These are phyloP conservation scores for Marchantia paleacea DNA, from an alignment of 225 moss, liverwort and hornwort species.

Conservation along the genomic window DNA sequence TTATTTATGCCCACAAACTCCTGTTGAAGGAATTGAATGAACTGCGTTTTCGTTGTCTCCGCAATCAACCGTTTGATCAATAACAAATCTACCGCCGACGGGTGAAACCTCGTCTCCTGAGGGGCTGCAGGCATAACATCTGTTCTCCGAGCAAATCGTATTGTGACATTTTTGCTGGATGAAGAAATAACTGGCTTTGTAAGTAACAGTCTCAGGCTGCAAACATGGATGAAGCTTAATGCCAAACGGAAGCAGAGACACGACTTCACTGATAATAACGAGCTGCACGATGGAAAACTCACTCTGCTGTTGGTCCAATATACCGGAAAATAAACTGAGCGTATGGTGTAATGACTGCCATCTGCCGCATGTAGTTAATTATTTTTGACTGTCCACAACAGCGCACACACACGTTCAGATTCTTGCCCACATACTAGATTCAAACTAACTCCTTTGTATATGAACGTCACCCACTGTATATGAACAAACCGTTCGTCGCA, in stretches of 20 bases:
- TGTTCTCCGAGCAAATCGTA: slow-evolving; percentile 88
- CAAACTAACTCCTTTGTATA: background rate
- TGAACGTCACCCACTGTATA: background rate
- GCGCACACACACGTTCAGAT: background rate
- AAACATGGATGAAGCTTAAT: slow-evolving; percentile 1
- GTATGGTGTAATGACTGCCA: slow-evolving; percentile 97
- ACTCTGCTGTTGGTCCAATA: slow-evolving; percentile 87
- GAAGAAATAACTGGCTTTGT: slow-evolving; percentile 8
- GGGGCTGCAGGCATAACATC: slow-evolving; percentile 95
- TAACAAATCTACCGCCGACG: slow-evolving; percentile 93
- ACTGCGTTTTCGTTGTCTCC: slow-evolving; percentile 65
- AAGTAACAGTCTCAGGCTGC: background rate
- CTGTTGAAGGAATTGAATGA: slow-evolving; percentile 81
- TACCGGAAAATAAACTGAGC: slow-evolving; percentile 87
- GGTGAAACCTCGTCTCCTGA: slow-evolving; percentile 85
- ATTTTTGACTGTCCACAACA: slow-evolving; percentile 73
- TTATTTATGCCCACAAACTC: slow-evolving; percentile 90
- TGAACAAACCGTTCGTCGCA: background rate
- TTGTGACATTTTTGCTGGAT: slow-evolving; percentile 88
- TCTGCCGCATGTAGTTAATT: slow-evolving; percentile 95
- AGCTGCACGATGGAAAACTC: slow-evolving; percentile 36
- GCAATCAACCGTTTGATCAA: slow-evolving; percentile 85
- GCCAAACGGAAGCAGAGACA: background rate
- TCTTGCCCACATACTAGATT: background rate
- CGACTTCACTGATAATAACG: background rate